A percentile compares a stretch with the other conserved stretches of the same genome.
Evolutionary conservation across 257 asterid species (phyloP).

Genomic region (Solanum habrochaites): DNA sequence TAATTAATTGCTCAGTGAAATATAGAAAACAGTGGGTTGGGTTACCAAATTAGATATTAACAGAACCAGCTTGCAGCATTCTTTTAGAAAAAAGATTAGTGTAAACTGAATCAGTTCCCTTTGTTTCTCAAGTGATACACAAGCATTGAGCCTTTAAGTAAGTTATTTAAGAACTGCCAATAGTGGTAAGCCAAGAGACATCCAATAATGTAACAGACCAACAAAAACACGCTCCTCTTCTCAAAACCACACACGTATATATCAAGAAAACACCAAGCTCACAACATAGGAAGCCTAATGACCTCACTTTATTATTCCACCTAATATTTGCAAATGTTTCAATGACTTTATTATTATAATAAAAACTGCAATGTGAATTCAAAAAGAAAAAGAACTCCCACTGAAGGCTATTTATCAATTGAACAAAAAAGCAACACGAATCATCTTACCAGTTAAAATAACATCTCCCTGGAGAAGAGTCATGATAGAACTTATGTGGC

Average conservation of each 20-base stretch:
- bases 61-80: neutral
- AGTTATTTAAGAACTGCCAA: neutral
- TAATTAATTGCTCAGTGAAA: neutral
- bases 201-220: neutral
- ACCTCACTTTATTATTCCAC: neutral
- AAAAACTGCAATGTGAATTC: neutral
- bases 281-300: neutral
- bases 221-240: neutral
- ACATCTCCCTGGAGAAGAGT: constrained; percentile 94
- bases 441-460: constrained; percentile 65
- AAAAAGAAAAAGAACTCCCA: neutral
- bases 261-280: neutral
- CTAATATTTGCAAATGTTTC: neutral
- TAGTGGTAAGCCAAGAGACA: neutral
- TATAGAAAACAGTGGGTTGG: neutral
- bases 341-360: neutral
- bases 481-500: constrained; percentile 91
- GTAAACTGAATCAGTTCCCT: neutral
- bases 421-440: neutral
- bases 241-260: neutral
- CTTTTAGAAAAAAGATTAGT: neutral
- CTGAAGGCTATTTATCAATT: neutral
- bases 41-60: neutral
- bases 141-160: neutral
- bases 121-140: neutral